Evolutionary conservation across 2,329 filamentous ascomycete species (phyloP).

Genomic region (Microcyclospora pomicola): DNA sequence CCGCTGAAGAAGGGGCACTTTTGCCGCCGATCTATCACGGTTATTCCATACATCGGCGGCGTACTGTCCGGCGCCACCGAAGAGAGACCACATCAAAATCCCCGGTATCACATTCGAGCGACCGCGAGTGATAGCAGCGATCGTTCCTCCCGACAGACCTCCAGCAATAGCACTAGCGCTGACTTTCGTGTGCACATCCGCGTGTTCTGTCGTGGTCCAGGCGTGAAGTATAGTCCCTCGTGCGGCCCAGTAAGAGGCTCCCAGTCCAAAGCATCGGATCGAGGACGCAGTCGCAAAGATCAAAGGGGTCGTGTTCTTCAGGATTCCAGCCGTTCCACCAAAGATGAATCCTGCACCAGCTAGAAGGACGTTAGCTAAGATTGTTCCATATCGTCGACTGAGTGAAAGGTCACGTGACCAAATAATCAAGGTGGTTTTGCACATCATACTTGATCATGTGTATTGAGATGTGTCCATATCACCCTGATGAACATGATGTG

Average conservation of each 20-base stretch:
- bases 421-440: too few relatives aligned
- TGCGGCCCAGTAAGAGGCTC: conserved; percentile 60
- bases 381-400: too few relatives aligned
- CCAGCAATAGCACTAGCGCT: conserved; percentile 56
- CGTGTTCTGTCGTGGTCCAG: conserved; percentile 11
- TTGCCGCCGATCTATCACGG: conserved; percentile 19
- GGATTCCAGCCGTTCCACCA: conserved; percentile 32
- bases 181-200: conserved; percentile 27
- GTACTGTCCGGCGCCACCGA: conserved; percentile 44
- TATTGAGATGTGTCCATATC: too few relatives aligned
- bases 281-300: conserved; percentile 61
- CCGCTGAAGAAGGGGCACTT: conserved; percentile 31
- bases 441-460: too few relatives aligned
- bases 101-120: conserved; percentile 43
- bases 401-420: too few relatives aligned
- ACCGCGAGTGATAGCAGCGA: conserved; percentile 46
- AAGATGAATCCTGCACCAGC: conserved; percentile 53
- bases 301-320: conserved; percentile 51
- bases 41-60: conserved; percentile 37
- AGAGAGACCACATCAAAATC: conserved; percentile 43
- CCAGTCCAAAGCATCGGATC: conserved; percentile 68
- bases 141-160: conserved; percentile 43
- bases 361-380: conserved; percentile 3
- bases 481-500: too few relatives aligned
- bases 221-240: conserved; percentile 27